These are phyloP conservation scores for Trametes sanguinea DNA, from an alignment of 768 basidiomycete species.

Conservation along the genomic window DNA sequence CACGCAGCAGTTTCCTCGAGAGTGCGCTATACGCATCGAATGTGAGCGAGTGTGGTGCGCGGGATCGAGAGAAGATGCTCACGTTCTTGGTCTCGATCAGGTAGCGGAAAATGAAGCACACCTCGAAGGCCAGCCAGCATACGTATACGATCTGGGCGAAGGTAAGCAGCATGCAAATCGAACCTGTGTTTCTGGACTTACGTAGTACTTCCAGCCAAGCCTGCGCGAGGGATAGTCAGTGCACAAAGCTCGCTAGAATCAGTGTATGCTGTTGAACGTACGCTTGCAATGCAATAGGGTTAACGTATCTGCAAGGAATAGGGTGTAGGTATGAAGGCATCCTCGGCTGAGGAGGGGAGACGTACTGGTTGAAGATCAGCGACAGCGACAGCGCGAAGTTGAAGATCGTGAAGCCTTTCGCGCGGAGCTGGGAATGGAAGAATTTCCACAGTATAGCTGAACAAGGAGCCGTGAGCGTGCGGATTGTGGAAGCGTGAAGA, in stretches of 20 bases:
- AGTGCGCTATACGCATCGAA: slow-evolving; percentile 26
- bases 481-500: neutral
- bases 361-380: slow-evolving; percentile 48
- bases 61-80: neutral
- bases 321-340: neutral
- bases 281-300: slow-evolving; percentile 42
- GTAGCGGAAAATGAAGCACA: slow-evolving; percentile 40
- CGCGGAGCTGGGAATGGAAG: slow-evolving; percentile 50
- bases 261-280: neutral
- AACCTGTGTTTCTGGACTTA: slow-evolving; percentile 8
- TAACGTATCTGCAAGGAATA: slow-evolving; percentile 32
- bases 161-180: neutral
- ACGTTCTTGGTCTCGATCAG: slow-evolving; percentile 43
- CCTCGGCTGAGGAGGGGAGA: neutral
- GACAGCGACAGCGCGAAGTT: slow-evolving; percentile 47
- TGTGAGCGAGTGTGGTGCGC: too few species aligned
- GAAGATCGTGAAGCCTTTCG: slow-evolving; percentile 50
- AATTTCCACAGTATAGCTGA: slow-evolving; percentile 52
- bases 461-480: too few species aligned
- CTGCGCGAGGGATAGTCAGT: neutral
- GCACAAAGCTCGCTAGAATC: neutral
- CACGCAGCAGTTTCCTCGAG: slow-evolving; percentile 39
- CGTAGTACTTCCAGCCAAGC: slow-evolving; percentile 51
- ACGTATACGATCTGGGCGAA: slow-evolving; percentile 38
- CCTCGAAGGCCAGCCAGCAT: slow-evolving; percentile 44